phyloP scores from a whole-genome alignment of 768 basidiomycete genomes.

The Boletus sensibilis region DNA sequence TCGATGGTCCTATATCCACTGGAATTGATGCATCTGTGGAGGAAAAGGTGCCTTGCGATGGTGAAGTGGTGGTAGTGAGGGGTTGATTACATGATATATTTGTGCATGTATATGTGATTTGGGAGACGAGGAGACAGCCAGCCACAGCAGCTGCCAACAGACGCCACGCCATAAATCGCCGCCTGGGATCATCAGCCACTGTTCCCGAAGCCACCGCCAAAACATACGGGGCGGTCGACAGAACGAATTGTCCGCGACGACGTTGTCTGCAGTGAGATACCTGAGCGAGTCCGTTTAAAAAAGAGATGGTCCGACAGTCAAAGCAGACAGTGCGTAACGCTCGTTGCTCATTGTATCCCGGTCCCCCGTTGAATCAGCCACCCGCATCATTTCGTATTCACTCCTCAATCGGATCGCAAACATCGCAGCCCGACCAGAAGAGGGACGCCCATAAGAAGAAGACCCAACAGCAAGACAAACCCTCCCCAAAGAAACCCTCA shows the following conservation, averaged over 20 bases:
- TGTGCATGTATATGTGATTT: constrained; percentile 18
- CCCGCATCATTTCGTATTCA: constrained; percentile 3
- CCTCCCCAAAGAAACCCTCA: constrained; percentile 47
- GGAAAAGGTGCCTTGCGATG: background rate
- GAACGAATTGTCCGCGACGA: background rate
- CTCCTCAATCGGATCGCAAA: constrained; percentile 3
- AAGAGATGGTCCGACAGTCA: constrained; percentile 32
- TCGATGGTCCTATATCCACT: constrained; percentile 22
- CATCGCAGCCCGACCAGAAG: constrained; percentile 40
- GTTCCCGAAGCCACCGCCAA: constrained; percentile 18
- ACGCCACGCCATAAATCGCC: constrained; percentile 28
- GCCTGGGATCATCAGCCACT: constrained; percentile 31
- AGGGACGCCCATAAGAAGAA: constrained; percentile 43
- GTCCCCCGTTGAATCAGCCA: constrained; percentile 25
- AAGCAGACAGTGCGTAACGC: constrained; percentile 35
- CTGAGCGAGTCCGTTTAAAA: constrained; percentile 16
- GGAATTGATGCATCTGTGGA: background rate
- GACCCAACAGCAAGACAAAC: constrained; percentile 41
- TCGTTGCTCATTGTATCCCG: constrained; percentile 9
- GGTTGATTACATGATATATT: constrained; percentile 27
- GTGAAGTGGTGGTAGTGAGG: background rate
- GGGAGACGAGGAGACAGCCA: constrained; percentile 1
- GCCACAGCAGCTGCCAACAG: constrained; percentile 21
- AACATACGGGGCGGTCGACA: constrained; percentile 8
- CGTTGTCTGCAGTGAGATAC: constrained; percentile 12